Evolutionary conservation across 352 stramenopile genomes (phyloP), one percentile per base, ranked within the genome.

Genomic region (Stephanocyclus meneghinianus): DNA sequence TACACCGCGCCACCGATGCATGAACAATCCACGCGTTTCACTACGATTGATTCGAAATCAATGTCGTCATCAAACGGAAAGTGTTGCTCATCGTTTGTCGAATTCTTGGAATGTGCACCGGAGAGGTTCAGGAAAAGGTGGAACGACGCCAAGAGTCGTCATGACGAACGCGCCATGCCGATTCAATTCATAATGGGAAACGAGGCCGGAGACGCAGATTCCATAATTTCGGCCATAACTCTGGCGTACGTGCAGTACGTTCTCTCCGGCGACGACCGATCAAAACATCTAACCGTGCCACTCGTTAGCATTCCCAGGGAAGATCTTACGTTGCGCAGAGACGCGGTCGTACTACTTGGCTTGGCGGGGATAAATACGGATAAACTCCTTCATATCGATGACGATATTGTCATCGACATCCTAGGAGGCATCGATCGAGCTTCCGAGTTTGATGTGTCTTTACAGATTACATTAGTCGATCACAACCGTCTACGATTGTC

Each of bases 201-300:
- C 73, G 76, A 86, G 71, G 88, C 88, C n/a, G 88, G 83, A 16
- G 88, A 93, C 85, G 85, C 88, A 0, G 88, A 93, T 68, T 89
- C 78, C 13, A 89, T 93, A 50, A 57, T 92, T 53, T 91, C 83
- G 32, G 69, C 88, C 13, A 64, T 93, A 40, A 63, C 51, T 7
- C 57, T 86, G n/a, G 83, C 78, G 21, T 91, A 89, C 71, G 63
- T 90, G 40, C 76, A 40, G 6, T 64, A 30, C 37, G 45, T 50
- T 21, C 65, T 74, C 44, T 56, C 37, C 15, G 60, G 18, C 5
- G 35, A 32, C 9, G 61, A 50, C 18, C 8, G 26, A 37, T 56
- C 16, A 71, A 70, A 72, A 21, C 16, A 18, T 42, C 0, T 67
- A 1, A 47, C 59, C 11, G 68, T 83, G 11, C 88, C 88, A 3